Evolutionary conservation across 2,329 filamentous ascomycete species (phyloP).

Genomic region (Colletotrichum sublineola): DNA sequence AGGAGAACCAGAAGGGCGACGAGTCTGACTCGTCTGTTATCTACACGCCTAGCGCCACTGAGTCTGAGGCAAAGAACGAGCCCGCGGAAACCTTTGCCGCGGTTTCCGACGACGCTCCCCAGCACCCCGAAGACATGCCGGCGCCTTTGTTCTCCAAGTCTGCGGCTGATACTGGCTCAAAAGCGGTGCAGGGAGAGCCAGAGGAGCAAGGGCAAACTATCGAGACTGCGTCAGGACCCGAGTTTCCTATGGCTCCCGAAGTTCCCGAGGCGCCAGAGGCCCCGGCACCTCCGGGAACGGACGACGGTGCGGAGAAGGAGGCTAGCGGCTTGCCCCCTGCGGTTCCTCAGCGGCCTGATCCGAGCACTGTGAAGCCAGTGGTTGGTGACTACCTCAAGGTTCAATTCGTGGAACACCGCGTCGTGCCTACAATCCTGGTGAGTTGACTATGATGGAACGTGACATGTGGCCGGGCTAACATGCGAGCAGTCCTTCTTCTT

Average conservation of each 20-base stretch:
- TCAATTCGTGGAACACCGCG: constrained; percentile 93
- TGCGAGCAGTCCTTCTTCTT: constrained; percentile 89
- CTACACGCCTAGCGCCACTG: constrained; percentile 42
- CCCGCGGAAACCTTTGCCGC: constrained; percentile 21
- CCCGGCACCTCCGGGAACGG: constrained; percentile 16
- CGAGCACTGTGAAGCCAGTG: constrained; percentile 69
- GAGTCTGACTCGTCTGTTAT: constrained; percentile 47
- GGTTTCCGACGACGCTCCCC: constrained; percentile 50
- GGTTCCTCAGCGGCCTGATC: constrained; percentile 39
- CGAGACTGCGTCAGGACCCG: constrained; percentile 46
- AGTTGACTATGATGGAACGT: constrained; percentile 52
- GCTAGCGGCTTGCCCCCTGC: constrained; percentile 29
- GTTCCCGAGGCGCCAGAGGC: constrained; percentile 34
- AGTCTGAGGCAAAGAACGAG: constrained; percentile 34
- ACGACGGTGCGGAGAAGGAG: constrained; percentile 27
- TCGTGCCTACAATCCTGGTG: constrained; percentile 96
- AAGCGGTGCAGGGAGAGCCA: constrained; percentile 7
- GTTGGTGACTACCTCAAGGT: constrained; percentile 96
- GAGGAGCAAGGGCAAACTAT: constrained; percentile 32
- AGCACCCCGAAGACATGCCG: constrained; percentile 76
- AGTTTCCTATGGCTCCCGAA: constrained; percentile 19
- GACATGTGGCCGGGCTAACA: constrained; percentile 7
- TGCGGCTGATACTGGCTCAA: constrained; percentile 14
- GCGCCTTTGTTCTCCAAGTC: constrained; percentile 72
- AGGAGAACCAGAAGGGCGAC: constrained; percentile 44